Evolutionary conservation across 2,329 filamentous ascomycete genomes (phyloP).

Genomic region (Pseudogymnoascus destructans): DNA sequence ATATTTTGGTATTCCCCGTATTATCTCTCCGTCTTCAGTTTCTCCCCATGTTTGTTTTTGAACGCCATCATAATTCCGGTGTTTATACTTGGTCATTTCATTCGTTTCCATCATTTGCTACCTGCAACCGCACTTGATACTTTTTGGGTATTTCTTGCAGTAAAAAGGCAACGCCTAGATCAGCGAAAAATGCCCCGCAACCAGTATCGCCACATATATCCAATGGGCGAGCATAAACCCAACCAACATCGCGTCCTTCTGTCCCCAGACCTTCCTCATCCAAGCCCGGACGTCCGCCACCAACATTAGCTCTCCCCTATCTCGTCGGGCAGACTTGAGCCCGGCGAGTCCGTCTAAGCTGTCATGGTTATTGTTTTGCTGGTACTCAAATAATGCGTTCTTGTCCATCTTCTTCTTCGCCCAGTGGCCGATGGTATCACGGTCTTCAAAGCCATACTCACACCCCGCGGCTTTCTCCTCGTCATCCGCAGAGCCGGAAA

Average conservation of each 20-base stretch:
- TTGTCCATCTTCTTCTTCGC: conserved; percentile 35
- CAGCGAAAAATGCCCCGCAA: not conserved
- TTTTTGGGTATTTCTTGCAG: not conserved
- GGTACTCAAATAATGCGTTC: conserved; percentile 41
- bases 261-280: conserved; percentile 12
- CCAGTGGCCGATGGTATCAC: conserved; percentile 43
- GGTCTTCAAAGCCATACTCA: conserved; percentile 34
- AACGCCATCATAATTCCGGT: not conserved
- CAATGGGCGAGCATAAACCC: conserved; percentile 11
- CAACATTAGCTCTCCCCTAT: conserved; percentile 35
- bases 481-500: conserved; percentile 17
- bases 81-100: not conserved
- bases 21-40: not conserved
- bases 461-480: conserved; percentile 22
- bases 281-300: conserved; percentile 27
- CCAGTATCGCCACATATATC: not conserved
- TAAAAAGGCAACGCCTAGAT: not conserved
- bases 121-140: not conserved
- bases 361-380: conserved; percentile 38
- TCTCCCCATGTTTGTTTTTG: not conserved
- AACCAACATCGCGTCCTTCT: conserved; percentile 10
- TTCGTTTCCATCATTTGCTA: not conserved
- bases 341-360: conserved; percentile 49
- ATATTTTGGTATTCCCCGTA: not conserved
- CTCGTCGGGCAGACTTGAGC: conserved; percentile 37